Base-by-base conservation (phyloP, 148 eudicot species). In the Dysphania ambrosioides region DNA sequence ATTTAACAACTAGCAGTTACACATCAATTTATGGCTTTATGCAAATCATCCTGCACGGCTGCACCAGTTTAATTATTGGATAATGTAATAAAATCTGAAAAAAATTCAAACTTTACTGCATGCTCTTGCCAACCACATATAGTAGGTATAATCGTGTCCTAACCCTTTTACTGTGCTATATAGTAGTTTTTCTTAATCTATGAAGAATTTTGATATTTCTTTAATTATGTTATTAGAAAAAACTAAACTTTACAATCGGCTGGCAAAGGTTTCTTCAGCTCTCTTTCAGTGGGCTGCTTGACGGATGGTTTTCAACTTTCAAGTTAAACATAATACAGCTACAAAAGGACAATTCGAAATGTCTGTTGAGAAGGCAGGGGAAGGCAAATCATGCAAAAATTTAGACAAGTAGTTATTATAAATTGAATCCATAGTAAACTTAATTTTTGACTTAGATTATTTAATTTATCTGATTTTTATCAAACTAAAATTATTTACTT, bases 241-340 rank as follows among this genome's bases (percentile, higher is more conserved):
- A n/a, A n/a, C n/a, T 47, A 47, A 15, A 47, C 53, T 64, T 53
- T 66, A 38, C 66, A 72, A 67, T 58, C 16, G 74, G 27, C 66
- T 19, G 53, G 60, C 55, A 66, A 67, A 68, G 77, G 70, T 49
- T 41, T 42, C 32, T 47, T 72, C 41, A 57, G 58, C 4, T 51
- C 7, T 23, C 5, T n/a, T 78, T 56, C 81, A 78, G 77, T 78
- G 81, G 77, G 81, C 81, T 57, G 68, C 73, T 47, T 30, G 68
- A 29, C 72, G 55, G 64, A 71, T 68, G n/a, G 73, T 76, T 44
- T 73, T 72, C 66, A 19, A 53, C 60, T 42, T 62, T 51, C 66
- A 76, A 19, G 57, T 41, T 66, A 66, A 38, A 36, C 49, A 34
- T 53, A 62, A 47, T 47, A 27, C 62, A 47, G 11, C 55, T 44